Evolutionary conservation across 371 early-diverging fungal genomes (phyloP).

Genomic region (Mucor circinelloides): DNA sequence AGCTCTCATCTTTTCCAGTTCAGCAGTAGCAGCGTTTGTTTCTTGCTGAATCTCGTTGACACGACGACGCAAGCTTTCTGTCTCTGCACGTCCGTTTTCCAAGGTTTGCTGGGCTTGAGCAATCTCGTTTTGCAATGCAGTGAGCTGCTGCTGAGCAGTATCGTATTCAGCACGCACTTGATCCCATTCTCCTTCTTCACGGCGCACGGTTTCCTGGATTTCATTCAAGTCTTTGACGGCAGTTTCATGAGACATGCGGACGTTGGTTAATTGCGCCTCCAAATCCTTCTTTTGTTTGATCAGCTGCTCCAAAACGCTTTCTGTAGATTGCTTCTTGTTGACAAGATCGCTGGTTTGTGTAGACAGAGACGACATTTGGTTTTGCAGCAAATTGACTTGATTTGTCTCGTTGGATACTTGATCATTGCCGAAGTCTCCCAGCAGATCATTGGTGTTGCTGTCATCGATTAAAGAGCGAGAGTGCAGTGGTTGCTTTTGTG

Average conservation of each 20-base stretch:
- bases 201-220: slow-evolving; percentile 33
- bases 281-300: slow-evolving; percentile 38
- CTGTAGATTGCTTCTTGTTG: slow-evolving; percentile 28
- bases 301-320: slow-evolving; percentile 35
- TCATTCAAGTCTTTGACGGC: slow-evolving; percentile 36
- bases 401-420: slow-evolving; percentile 45
- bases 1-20: slow-evolving; percentile 34
- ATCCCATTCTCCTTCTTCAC: slow-evolving; percentile 41
- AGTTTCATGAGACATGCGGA: slow-evolving; percentile 35
- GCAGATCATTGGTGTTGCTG: slow-evolving; percentile 26
- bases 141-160: slow-evolving; percentile 33
- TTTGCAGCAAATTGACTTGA: slow-evolving; percentile 43
- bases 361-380: slow-evolving; percentile 36
- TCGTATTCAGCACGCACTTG: slow-evolving; percentile 35
- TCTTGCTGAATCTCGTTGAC: slow-evolving; percentile 46
- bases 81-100: slow-evolving; percentile 40
- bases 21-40: slow-evolving; percentile 23
- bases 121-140: slow-evolving; percentile 29
- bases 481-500: neutral
- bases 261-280: slow-evolving; percentile 32
- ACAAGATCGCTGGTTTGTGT: slow-evolving; percentile 21
- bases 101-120: slow-evolving; percentile 33
- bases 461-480: slow-evolving; percentile 8
- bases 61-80: slow-evolving; percentile 35
- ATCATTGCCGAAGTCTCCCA: slow-evolving; percentile 50